Conservation (phyloP, 2,329 filamentous ascomycete genomes). For the Helotiales sp. region DNA sequence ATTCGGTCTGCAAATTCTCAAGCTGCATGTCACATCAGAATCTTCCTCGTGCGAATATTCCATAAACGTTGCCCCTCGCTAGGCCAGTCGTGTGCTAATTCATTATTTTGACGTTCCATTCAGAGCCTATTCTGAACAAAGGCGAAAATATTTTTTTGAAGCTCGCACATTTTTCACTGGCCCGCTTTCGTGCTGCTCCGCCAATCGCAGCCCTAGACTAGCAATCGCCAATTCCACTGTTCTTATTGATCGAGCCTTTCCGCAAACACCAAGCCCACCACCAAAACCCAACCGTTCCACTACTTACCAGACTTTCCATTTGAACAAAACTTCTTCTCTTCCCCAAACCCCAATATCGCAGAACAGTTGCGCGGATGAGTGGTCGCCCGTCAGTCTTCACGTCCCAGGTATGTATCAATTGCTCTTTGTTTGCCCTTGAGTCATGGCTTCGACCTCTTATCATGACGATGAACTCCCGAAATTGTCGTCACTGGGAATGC, state of each 20-base stretch:
- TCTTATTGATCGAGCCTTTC: constrained; percentile 9
- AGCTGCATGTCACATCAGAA: constrained; percentile 13
- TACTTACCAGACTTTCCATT: constrained; percentile 8
- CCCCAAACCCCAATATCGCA: constrained; percentile 8
- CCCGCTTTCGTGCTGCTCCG: background rate
- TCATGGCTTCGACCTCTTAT: constrained; percentile 18
- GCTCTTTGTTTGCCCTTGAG: constrained; percentile 13
- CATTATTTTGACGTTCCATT: background rate
- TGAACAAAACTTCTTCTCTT: constrained; percentile 10
- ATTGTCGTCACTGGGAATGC: constrained; percentile 5
- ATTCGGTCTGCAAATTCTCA: constrained; percentile 19
- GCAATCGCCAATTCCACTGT: constrained; percentile 10
- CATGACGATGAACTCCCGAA: constrained; percentile 11
- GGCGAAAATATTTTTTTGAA: constrained; percentile 3
- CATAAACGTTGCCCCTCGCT: constrained; percentile 2
- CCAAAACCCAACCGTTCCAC: constrained; percentile 2
- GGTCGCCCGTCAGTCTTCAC: constrained; percentile 82
- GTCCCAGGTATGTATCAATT: constrained; percentile 65
- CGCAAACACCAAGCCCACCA: constrained; percentile 7
- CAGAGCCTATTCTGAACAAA: background rate
- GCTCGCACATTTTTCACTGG: background rate
- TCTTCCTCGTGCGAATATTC: constrained; percentile 4
- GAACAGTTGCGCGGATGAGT: constrained; percentile 71
- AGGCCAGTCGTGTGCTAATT: constrained; percentile 3
- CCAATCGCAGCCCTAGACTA: constrained; percentile 7